Conservation (phyloP, 129 eudicot species). For the Pseudognaphalium luteoalbum region DNA sequence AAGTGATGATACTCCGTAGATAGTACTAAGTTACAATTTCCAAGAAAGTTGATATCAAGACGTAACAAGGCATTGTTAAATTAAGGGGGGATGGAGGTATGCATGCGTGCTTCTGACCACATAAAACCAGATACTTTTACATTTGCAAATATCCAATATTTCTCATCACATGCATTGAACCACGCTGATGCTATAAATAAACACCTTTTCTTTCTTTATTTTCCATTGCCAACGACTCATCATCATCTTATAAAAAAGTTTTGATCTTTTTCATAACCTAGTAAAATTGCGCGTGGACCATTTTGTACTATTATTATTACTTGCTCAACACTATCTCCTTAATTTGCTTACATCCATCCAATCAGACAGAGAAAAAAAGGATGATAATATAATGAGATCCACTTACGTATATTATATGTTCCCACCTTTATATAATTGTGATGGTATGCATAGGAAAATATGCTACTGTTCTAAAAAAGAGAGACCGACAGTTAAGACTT, state of each 20-base stretch:
- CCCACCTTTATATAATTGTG: neutral
- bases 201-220: neutral
- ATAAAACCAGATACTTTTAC: conserved; percentile 7
- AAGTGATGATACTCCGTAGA: too few relatives aligned
- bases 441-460: conserved; percentile 3
- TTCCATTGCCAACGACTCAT: neutral
- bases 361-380: neutral
- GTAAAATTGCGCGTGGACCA: neutral
- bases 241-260: neutral
- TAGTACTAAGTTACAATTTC: neutral
- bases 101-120: conserved; percentile 12
- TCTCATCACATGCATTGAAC: conserved; percentile 21
- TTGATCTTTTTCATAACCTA: neutral
- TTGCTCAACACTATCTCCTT: too few relatives aligned
- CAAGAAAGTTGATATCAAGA: conserved; percentile 1
- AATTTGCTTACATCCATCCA: neutral
- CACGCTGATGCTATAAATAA: neutral
- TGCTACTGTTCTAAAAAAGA: neutral
- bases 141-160: neutral
- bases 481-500: conserved; percentile 34
- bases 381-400: conserved; percentile 11
- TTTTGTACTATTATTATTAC: too few relatives aligned
- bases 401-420: neutral
- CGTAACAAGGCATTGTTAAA: neutral
- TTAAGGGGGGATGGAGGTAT: too few relatives aligned